Base-by-base conservation (phyloP, 2,329 filamentous ascomycete genomes). In the Curvularia sp. region DNA sequence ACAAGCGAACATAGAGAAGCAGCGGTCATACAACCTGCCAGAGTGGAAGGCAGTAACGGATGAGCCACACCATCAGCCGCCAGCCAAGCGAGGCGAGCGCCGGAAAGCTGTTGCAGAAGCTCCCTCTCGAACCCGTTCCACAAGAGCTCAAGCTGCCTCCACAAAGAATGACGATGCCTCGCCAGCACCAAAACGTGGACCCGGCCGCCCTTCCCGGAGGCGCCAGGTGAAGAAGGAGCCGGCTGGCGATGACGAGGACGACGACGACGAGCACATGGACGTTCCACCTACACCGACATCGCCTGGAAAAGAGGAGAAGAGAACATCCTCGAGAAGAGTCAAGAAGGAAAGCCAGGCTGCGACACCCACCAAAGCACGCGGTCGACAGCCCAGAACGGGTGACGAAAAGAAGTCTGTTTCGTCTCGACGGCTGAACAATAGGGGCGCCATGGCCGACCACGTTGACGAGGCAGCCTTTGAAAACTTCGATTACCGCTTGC, bases 1-100 rank as follows among this genome's bases (percentile, higher is more conserved):
- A 34, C 95, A 99, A 77, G 92, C 95, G 72, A 99, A 99, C 74
- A 93, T 99, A 59, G 89, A 98, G 71, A 96, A 97, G 79, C 92
- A 96, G 75, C 87, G 95, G 74, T 93, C 93, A 13, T 99, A 99
- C 81, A 99, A 97, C 68, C 83, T 99, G 4, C 94, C 94, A 0
- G 93, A 99, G 78, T 99, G 95, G 95, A 92, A 93, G 67, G 86
- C 91, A 54, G 84, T 98, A 38, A 97, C 93, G 74, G 91, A 97
- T 63, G 93, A 97, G 78, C 93, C 92, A 74, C 93, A 97, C 70
- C 93, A 99, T 75, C 95, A 98, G 71, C 95, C 95, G 9, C 95
- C 95, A 0, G 95, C 95, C 5, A 89, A 89, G 71, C 88, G 95
- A 74, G 95, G 96, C 53, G 91, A 95, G 78, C 84, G 90, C 64